phyloP scores from a whole-genome alignment of 2,329 filamentous ascomycete species.

The Xylaria sp. region DNA sequence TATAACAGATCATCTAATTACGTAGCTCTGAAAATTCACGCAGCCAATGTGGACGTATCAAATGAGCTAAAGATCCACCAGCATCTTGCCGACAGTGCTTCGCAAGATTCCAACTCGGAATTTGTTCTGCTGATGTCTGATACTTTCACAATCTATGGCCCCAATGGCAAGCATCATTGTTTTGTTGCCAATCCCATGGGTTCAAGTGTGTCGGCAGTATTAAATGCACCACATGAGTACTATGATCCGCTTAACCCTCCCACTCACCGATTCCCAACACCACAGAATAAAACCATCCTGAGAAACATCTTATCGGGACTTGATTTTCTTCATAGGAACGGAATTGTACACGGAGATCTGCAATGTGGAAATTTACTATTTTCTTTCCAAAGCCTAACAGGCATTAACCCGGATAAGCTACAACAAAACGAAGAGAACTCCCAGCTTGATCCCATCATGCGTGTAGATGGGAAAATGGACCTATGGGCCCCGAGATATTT shows the following conservation, averaged over 20 bases:
- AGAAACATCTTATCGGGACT: neutral
- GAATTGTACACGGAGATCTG: neutral
- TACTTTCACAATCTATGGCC: neutral
- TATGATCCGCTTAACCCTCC: neutral
- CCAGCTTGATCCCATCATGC: neutral
- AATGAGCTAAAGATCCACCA: neutral
- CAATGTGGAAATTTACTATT: neutral
- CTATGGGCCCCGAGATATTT: neutral
- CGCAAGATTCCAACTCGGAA: neutral
- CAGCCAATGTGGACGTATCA: neutral
- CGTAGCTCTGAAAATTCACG: neutral
- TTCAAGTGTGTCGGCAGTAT: neutral
- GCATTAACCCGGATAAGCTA: neutral
- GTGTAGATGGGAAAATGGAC: neutral
- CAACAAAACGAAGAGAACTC: neutral
- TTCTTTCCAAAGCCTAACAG: neutral
- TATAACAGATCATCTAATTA: neutral
- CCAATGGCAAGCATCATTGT: neutral
- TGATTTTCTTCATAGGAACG: neutral
- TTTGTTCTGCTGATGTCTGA: neutral
- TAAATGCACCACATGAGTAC: neutral
- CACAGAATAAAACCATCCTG: neutral
- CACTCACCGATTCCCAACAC: neutral
- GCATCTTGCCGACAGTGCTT: neutral
- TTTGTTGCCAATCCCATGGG: neutral